These are phyloP conservation scores for Taiozyma sp. DNA, from an alignment of 1,139 yeast species.

Conservation along the genomic window DNA sequence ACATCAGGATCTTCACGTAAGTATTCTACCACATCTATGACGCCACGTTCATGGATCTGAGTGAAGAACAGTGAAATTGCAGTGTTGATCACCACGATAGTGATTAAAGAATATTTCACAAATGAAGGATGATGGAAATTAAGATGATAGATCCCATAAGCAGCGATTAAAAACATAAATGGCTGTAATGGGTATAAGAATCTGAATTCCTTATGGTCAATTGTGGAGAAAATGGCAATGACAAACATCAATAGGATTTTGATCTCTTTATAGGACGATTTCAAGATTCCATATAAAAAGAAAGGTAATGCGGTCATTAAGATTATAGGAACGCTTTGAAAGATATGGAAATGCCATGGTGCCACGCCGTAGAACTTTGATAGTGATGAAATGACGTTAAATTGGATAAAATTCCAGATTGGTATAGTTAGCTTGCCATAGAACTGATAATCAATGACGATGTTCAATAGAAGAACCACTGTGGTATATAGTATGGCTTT, in stretches of 20 bases:
- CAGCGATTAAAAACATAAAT: constrained; percentile 42
- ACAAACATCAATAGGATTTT: constrained; percentile 33
- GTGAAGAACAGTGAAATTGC: constrained; percentile 51
- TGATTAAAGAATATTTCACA: constrained; percentile 8
- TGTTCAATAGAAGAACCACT: constrained; percentile 32
- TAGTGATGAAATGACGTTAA: constrained; percentile 69
- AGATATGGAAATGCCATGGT: constrained; percentile 80
- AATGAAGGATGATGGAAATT: constrained; percentile 12
- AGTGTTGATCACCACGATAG: constrained; percentile 36
- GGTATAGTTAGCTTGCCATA: constrained; percentile 63
- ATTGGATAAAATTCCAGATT: constrained; percentile 60
- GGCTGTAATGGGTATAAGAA: constrained; percentile 90
- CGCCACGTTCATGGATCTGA: constrained; percentile 79
- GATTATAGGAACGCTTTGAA: constrained; percentile 79
- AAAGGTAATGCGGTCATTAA: constrained; percentile 66
- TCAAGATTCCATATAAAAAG: constrained; percentile 37
- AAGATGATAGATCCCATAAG: constrained; percentile 28
- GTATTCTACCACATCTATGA: constrained; percentile 56
- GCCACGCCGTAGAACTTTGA: constrained; percentile 84
- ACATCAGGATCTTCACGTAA: constrained; percentile 42
- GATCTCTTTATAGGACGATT: constrained; percentile 14
- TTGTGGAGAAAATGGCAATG: constrained; percentile 51
- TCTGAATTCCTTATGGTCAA: constrained; percentile 86
- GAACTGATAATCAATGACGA: constrained; percentile 52
- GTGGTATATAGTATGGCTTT: constrained; percentile 25